Evolutionary conservation across 225 moss, liverwort and hornwort genomes (phyloP), one percentile per base, ranked within the genome.

Genomic region (Asterella californica): DNA sequence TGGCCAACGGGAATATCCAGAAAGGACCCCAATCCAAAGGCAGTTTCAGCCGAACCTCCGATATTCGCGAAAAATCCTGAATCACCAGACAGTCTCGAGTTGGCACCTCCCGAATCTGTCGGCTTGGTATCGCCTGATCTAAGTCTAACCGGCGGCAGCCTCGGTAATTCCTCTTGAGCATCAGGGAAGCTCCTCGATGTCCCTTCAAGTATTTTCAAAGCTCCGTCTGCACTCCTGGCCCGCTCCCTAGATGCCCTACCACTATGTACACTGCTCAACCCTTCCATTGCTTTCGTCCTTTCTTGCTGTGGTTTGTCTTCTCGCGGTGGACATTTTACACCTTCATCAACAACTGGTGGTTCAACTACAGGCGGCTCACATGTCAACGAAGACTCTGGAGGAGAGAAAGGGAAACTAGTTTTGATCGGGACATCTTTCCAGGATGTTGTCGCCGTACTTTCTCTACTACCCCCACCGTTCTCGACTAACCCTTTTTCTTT

Each of bases 1-100:
- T 94, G 96, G 15, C 96, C 96, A 9, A 97, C 92, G 81, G 94
- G 96, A 83, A 97, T 86, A 81, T 97, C 96, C 76, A 97, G 84
- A 82, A 91, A 97, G 4, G 94, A 94, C 9, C 96, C 96, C 84
- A 94, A 84, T 46, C 94, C 96, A 83, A 90, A 94, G 18, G 85
- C 82, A 74, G 88, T 84, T 30, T 88, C 90, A 72, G 81, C 82
- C 37, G 87, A 63, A 60, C 74, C 88, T 63, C 83, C 84, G 15
- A 87, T 74, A 78, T 82, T 89, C 76, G 74, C 83, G 78, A 88
- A 87, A 0, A 88, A 82, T 15, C 84, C 88, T 34, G 88, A 83
- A 72, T 90, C 94, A 22, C 79, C 80, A 80, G 78, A 77, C 64
- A 84, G 89, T 76, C 79, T 87, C 47, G 85, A 42, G 77, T 79